Percentiles rank a stretch among this genome's conserved stretches.
phyloP scores from a whole-genome alignment of 179 eudicot species.

The Silene coronaria region DNA sequence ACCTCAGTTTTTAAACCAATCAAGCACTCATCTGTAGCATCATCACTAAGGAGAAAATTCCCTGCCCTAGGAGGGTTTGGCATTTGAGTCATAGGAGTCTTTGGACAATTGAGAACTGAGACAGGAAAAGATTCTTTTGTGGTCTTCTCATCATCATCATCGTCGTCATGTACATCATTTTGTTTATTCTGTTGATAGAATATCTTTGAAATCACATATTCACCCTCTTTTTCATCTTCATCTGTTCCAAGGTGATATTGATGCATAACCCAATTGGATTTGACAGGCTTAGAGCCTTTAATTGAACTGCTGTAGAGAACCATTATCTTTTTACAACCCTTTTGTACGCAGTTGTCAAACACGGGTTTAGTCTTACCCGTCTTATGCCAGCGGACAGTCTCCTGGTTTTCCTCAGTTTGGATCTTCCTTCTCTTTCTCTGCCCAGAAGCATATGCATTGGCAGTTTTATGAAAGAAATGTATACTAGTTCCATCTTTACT shows the following conservation, averaged over 20 bases:
- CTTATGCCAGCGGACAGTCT: slow-evolving; percentile 86
- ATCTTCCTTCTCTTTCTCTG: slow-evolving; percentile 67
- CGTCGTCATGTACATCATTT: slow-evolving; percentile 25
- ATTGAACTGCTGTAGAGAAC: slow-evolving; percentile 59
- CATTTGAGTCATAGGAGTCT: slow-evolving; percentile 52
- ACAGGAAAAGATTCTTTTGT: slow-evolving; percentile 28
- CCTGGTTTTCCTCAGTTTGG: slow-evolving; percentile 32
- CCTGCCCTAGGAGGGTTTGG: slow-evolving; percentile 52
- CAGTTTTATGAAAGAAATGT: slow-evolving; percentile 61
- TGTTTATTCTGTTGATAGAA: slow-evolving; percentile 51
- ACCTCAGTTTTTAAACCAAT: slow-evolving; percentile 32
- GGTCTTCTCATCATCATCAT: slow-evolving; percentile 17
- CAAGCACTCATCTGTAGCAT: slow-evolving; percentile 30
- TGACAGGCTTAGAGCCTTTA: slow-evolving; percentile 61
- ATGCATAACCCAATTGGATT: slow-evolving; percentile 91
- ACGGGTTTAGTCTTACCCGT: slow-evolving; percentile 78
- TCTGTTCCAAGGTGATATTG: slow-evolving; percentile 78
- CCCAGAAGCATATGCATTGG: slow-evolving; percentile 75
- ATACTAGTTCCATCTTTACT: slow-evolving; percentile 58
- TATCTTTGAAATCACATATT: slow-evolving; percentile 74
- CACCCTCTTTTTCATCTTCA: slow-evolving; percentile 71
- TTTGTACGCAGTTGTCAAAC: slow-evolving; percentile 51
- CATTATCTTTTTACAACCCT: slow-evolving; percentile 86
- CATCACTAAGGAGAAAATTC: slow-evolving; percentile 32
- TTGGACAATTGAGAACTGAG: slow-evolving; percentile 39